These are phyloP conservation scores for Exophiala oligosperma DNA, from an alignment of 2,329 filamentous ascomycete genomes.

Conservation along the genomic window DNA sequence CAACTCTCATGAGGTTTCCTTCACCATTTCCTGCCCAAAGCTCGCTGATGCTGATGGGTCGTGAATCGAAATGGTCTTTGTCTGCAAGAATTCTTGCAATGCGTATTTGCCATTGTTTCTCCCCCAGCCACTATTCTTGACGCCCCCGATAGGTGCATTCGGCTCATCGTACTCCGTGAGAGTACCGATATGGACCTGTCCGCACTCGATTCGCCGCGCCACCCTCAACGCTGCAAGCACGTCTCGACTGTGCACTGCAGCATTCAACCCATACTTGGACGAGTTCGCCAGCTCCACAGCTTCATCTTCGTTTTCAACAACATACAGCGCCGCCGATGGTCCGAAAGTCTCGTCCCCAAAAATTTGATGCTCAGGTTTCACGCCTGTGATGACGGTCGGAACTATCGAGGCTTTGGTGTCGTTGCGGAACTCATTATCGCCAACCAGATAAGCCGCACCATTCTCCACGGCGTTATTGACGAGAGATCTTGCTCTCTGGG, in stretches of 20 bases:
- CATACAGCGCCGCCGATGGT: constrained; percentile 68
- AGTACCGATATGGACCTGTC: constrained; percentile 7
- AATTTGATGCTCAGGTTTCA: constrained; percentile 70
- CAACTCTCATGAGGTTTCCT: no score
- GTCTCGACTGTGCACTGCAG: constrained; percentile 18
- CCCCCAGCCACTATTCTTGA: constrained; percentile 14
- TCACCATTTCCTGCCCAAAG: no score
- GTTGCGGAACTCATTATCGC: constrained; percentile 37
- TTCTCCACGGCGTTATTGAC: constrained; percentile 49
- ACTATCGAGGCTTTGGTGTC: constrained; percentile 51
- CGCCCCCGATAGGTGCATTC: neutral
- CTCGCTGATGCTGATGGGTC: no score
- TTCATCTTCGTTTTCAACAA: constrained; percentile 62
- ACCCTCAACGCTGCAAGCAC: constrained; percentile 52
- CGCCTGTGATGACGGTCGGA: constrained; percentile 66
- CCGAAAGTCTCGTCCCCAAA: constrained; percentile 76
- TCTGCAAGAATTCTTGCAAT: constrained; percentile 5
- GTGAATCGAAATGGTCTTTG: neutral
- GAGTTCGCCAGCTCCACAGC: constrained; percentile 26
- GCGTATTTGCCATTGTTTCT: constrained; percentile 8
- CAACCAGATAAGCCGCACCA: constrained; percentile 53
- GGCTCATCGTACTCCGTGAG: constrained; percentile 4
- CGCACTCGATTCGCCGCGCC: constrained; percentile 64
- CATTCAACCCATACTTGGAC: constrained; percentile 21
- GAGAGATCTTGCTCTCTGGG: constrained; percentile 32